Percentiles rank a stretch among this genome's conserved stretches.
phyloP scores from a whole-genome alignment of 1,284 basidiomycete species.

The Malassezia furfur region DNA sequence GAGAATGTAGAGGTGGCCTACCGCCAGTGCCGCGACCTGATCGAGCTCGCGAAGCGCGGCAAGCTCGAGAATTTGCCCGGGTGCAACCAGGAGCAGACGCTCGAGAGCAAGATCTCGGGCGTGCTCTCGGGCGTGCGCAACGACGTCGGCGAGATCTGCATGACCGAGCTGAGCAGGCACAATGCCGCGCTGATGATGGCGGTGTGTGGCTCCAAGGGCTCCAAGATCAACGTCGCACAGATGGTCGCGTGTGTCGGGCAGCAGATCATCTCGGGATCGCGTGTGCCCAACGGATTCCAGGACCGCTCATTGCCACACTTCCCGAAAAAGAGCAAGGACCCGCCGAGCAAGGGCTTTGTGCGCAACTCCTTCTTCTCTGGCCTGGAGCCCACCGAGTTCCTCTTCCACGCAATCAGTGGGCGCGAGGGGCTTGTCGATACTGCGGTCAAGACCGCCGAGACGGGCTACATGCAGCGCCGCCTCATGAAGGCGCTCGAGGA shows the following conservation, averaged over 20 bases:
- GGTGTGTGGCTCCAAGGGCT: conserved; percentile 94
- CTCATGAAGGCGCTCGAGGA: conserved; percentile 99
- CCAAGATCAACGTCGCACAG: conserved; percentile 97
- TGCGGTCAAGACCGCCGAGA: conserved; percentile 98
- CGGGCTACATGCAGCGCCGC: conserved; percentile 97
- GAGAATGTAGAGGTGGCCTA: conserved; percentile 80
- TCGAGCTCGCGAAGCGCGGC: conserved; percentile 80
- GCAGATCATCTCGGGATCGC: conserved; percentile 94
- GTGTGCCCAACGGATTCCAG: conserved; percentile 98
- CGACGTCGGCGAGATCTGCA: conserved; percentile 92
- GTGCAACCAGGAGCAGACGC: conserved; percentile 90
- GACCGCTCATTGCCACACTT: conserved; percentile 98
- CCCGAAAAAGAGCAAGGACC: conserved; percentile 91
- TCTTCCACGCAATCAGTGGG: conserved; percentile 98
- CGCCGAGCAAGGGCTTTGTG: conserved; percentile 96
- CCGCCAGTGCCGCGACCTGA: conserved; percentile 73
- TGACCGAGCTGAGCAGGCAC: conserved; percentile 89
- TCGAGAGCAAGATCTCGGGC: conserved; percentile 89
- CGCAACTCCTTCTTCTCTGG: conserved; percentile 91
- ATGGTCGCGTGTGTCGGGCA: conserved; percentile 99
- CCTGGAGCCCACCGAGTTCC: conserved; percentile 86
- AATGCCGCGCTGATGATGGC: conserved; percentile 99
- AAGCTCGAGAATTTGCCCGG: conserved; percentile 91
- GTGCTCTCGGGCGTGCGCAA: conserved; percentile 89
- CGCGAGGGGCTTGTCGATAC: conserved; percentile 98